Evolutionary conservation across 805 yeast species (phyloP), one percentile per base, ranked within the genome.

Genomic region (Kodamaea leandrae): DNA sequence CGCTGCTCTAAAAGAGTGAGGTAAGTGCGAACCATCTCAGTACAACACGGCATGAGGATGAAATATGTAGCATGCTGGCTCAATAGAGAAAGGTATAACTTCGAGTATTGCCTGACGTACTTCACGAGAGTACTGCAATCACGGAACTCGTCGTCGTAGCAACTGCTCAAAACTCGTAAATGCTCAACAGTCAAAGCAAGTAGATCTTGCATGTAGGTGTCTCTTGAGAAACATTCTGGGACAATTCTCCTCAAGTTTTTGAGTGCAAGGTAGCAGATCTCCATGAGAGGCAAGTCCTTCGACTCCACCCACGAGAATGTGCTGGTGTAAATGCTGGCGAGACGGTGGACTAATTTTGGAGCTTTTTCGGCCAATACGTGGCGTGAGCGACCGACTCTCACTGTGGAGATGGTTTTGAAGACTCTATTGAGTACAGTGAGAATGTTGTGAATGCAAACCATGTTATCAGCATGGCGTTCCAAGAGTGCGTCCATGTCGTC

Each of bases 351-450:
- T 2, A 90, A 61, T 3, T 77, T 60, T 0, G 87, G 86, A 0
- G 86, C 76, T 45, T 84, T 80, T 36, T 77, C 67, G 56, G 84
- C 93, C 76, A 89, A 72, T 0, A 88, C 86, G 16, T 82, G 81
- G 51, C 86, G 76, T 2, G 91, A 79, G 46, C 87, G 76, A 5
- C 98, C 98, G 25, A 91, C 86, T 50, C 90, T 71, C 1, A 90
- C 89, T 41, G 83, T 66, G 1, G 90, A 74, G 18, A 91, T 61
- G 3, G 76, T 70, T 60, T 93, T 93, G 47, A 90, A 72, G 3
- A 86, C 72, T 58, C 89, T 96, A 58, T 87, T 87, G 40, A 86
- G 57, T 13, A 86, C 80, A 13, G 80, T 63, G 43, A 89, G 67
- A 9, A 79, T 52, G 53, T 88, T 86, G 55, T 79, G 78, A 7